Conservation (phyloP, 192 early-diverging fungal genomes). For the Coemansia sp. region DNA sequence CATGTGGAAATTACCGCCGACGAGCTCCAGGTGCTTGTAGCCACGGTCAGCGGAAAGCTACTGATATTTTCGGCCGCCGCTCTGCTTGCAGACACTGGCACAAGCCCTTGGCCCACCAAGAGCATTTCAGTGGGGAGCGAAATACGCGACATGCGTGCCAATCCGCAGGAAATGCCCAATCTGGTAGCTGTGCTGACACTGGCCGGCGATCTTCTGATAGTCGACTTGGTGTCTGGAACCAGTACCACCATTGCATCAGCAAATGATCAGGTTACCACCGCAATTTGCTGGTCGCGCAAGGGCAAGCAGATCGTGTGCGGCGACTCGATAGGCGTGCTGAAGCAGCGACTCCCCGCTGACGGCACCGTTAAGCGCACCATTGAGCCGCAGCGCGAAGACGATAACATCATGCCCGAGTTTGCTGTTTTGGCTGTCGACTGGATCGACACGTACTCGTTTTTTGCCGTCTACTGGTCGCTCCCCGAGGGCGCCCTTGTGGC, state of each 20-base stretch:
- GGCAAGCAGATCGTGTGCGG: conserved; percentile 88
- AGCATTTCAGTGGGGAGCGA: conserved; percentile 42
- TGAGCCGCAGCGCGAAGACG: conserved; percentile 46
- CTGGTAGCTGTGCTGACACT: conserved; percentile 58
- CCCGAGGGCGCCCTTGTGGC: conserved; percentile 27
- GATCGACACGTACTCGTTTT: conserved; percentile 71
- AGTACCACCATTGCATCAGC: conserved; percentile 31
- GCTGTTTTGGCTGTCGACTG: conserved; percentile 70
- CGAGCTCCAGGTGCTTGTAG: conserved; percentile 31
- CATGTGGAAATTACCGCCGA: conserved; percentile 34
- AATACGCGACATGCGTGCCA: conserved; percentile 65
- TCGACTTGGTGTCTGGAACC: conserved; percentile 33
- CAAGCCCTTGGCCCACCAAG: conserved; percentile 30
- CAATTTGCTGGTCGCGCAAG: conserved; percentile 84
- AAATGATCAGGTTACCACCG: conserved; percentile 29
- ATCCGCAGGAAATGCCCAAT: conserved; percentile 56
- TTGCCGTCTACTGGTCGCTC: conserved; percentile 63
- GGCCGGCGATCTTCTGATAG: conserved; percentile 39
- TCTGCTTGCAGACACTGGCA: conserved; percentile 25
- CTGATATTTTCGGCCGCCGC: conserved; percentile 27
- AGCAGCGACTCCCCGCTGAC: conserved; percentile 67
- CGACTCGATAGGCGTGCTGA: conserved; percentile 57
- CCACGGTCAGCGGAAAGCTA: conserved; percentile 14
- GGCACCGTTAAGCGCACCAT: conserved; percentile 57
- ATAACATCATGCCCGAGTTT: conserved; percentile 16